Percentiles rank a stretch among this genome's conserved stretches.
Conservation (phyloP, 192 early-diverging fungal genomes). For the Entomortierella lignicola region DNA sequence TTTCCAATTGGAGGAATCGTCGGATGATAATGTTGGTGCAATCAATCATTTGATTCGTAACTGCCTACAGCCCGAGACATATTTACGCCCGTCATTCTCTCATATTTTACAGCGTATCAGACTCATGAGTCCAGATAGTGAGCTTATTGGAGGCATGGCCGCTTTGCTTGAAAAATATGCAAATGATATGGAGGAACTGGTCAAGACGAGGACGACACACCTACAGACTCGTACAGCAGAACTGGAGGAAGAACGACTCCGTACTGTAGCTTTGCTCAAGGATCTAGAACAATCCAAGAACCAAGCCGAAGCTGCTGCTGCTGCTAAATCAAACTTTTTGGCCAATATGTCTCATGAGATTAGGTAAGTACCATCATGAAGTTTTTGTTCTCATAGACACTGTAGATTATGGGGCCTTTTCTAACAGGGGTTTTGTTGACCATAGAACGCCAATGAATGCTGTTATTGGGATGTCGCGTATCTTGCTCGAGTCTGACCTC, state of each 20-base stretch:
- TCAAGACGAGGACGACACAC: constrained; percentile 51
- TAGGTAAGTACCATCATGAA: no score
- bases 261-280: constrained; percentile 48
- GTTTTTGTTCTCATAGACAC: no score
- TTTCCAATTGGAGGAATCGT: constrained; percentile 44
- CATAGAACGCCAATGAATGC: constrained; percentile 85
- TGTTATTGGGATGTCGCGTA: constrained; percentile 75
- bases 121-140: constrained; percentile 45
- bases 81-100: constrained; percentile 26
- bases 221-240: constrained; percentile 57
- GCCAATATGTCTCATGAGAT: constrained; percentile 83
- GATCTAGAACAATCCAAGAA: constrained; percentile 60
- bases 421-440: no score
- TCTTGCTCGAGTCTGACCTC: constrained; percentile 78
- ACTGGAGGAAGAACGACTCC: constrained; percentile 54
- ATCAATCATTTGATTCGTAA: constrained; percentile 51
- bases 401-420: no score
- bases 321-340: constrained; percentile 70
- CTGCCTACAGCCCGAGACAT: constrained; percentile 39
- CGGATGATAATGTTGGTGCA: constrained; percentile 41
- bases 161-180: constrained; percentile 58
- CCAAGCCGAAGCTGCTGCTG: constrained; percentile 58
- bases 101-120: constrained; percentile 35
- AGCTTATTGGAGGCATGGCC: constrained; percentile 58
- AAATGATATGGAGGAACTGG: constrained; percentile 60